Conservation (phyloP, 371 early-diverging fungal genomes). For the Mucor ambiguus region DNA sequence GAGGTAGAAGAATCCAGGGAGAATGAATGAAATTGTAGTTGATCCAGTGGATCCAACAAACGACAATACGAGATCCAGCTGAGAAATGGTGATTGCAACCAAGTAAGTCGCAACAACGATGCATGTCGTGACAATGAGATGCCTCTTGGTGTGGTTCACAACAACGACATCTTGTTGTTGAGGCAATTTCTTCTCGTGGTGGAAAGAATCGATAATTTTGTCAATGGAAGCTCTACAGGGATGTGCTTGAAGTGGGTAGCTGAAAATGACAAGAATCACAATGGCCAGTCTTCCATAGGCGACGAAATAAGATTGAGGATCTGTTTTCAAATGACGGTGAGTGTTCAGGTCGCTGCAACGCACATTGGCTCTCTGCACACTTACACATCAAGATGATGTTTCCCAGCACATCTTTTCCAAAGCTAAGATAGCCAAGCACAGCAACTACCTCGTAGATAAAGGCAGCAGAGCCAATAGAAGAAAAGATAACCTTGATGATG, state of each 20-base stretch:
- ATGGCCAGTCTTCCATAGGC: conserved; percentile 90
- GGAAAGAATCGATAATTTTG: conserved; percentile 63
- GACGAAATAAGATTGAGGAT: conserved; percentile 73
- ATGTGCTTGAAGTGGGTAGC: conserved; percentile 98
- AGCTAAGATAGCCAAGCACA: conserved; percentile 92
- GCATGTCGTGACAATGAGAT: conserved; percentile 64
- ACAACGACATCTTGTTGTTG: conserved; percentile 25
- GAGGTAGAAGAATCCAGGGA: conserved; percentile 96
- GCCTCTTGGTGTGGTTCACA: conserved; percentile 35
- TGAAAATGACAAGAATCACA: conserved; percentile 90
- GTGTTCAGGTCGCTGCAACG: background rate
- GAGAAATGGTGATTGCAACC: conserved; percentile 75
- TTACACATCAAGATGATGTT: conserved; percentile 92
- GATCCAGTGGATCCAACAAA: conserved; percentile 99
- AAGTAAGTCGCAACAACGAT: conserved; percentile 73
- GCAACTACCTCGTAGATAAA: conserved; percentile 90
- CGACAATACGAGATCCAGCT: conserved; percentile 83
- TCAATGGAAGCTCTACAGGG: conserved; percentile 94
- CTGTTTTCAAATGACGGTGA: conserved; percentile 26
- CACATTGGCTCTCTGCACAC: background rate
- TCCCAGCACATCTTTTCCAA: conserved; percentile 84
- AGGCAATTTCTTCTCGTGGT: background rate
- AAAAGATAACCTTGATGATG: conserved; percentile 66
- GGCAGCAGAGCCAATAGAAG: conserved; percentile 81
- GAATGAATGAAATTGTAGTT: conserved; percentile 97